Evolutionary conservation across 2,329 filamentous ascomycete genomes (phyloP), one percentile per base, ranked within the genome.

Genomic region (Xylaria sp.): DNA sequence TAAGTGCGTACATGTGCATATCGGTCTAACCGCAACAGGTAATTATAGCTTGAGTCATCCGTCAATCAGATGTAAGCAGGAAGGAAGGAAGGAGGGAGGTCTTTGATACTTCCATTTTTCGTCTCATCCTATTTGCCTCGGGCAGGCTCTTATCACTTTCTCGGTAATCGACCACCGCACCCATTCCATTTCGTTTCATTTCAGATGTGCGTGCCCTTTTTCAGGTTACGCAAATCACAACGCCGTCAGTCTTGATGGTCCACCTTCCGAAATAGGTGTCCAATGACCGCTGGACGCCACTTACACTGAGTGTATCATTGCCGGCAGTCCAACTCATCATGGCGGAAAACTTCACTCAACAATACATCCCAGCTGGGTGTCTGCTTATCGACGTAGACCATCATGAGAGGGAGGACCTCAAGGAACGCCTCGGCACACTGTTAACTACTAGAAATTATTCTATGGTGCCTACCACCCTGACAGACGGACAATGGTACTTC

Each of bases 331-430:
- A 25, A 61, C 33, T 60, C 66, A 63, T 18, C 52, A 75, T 75
- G 72, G 72, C 69, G 5, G 64, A 63, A 9, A 25, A 55, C 20
- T 73, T 74, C 67, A 63, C 69, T 25, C 43, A 48, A 25, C 71
- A 73, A 46, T 83, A 83, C 68, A 82, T 86, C 62, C 82, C 83
- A 1, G 76, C 78, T 23, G 84, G 84, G 59, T 82, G 80, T 67
- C 71, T 85, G 1, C 68, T 71, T 18, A 70, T 84, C 57, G 64
- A 70, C 1, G 67, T 58, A 31, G 70, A 75, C 3, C 73, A 78
- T 31, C 55, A 36, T 7, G 33, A 7, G 33, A 8, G 6, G 2
- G 9, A 1, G 33, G 10, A 9, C 33, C 2, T 10, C 9, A 36
- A 36, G 33, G 33, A 36, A 36, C 3, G 2, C 4, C 33, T 36